These are phyloP conservation scores for Pseudoturritis turrita DNA, from an alignment of 345 rosid species.

Conservation along the genomic window DNA sequence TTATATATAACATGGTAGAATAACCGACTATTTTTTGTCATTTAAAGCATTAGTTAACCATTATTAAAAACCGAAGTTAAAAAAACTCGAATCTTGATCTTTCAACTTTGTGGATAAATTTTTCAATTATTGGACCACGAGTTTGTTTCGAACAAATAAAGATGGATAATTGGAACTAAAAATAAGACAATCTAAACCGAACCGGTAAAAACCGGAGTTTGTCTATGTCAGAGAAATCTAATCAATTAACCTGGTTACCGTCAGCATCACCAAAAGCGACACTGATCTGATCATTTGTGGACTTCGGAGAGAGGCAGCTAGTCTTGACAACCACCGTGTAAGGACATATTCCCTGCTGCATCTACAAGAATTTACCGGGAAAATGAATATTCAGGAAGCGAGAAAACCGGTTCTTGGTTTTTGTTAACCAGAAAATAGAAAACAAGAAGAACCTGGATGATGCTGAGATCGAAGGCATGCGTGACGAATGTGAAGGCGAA, in stretches of 20 bases:
- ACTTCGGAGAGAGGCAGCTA: slow-evolving; percentile 54
- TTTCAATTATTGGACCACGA: background rate
- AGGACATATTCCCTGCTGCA: slow-evolving; percentile 43
- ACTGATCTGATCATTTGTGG: slow-evolving; percentile 70
- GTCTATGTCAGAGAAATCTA: background rate
- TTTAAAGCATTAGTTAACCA: no score
- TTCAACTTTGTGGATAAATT: no score
- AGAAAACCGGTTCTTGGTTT: background rate
- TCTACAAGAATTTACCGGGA: slow-evolving; percentile 15
- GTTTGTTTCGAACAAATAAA: background rate
- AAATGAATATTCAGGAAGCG: background rate
- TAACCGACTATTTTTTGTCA: no score
- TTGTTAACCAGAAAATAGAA: background rate
- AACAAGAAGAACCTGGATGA: slow-evolving; percentile 27
- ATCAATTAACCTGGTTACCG: slow-evolving; percentile 50
- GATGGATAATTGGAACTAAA: no score
- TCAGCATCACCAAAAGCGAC: slow-evolving; percentile 69
- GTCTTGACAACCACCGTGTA: slow-evolving; percentile 56
- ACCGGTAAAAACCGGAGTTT: background rate
- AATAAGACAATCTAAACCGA: background rate
- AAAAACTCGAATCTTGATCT: no score
- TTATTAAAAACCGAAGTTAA: no score
- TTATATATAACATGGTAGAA: no score
- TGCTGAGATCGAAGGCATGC: slow-evolving; percentile 29
- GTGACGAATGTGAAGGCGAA: slow-evolving; percentile 4